Conservation (phyloP, 495 filamentous ascomycete species). For the Penicillium waksmanii region DNA sequence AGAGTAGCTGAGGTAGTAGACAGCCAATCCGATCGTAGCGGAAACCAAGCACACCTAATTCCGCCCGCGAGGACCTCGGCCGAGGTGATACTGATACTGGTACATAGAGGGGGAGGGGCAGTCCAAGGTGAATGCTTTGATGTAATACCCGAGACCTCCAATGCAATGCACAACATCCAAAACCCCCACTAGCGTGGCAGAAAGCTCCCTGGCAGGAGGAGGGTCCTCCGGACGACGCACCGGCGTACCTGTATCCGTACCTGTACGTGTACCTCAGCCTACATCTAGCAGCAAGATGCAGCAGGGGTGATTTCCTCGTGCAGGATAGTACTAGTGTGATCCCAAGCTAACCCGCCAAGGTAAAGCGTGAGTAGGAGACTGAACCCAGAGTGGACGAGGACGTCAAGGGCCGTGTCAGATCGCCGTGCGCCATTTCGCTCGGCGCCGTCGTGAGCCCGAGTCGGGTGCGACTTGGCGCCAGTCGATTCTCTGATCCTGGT, state of each 20-base stretch:
- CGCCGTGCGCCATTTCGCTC: conserved; percentile 25
- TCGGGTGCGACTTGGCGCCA: conserved; percentile 33
- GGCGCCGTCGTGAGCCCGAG: conserved; percentile 24
- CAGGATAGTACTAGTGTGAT: not conserved
- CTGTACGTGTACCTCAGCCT: not conserved
- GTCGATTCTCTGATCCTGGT: conserved; percentile 28
- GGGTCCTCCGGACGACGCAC: conserved; percentile 18
- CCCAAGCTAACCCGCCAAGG: not conserved
- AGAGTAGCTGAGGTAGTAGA: no score
- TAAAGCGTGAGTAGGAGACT: not conserved
- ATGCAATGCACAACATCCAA: conserved; percentile 32
- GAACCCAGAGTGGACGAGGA: not conserved
- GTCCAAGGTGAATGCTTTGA: not conserved
- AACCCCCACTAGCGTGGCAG: conserved; percentile 10
- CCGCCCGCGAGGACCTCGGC: conserved; percentile 15
- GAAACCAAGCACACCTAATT: conserved; percentile 17
- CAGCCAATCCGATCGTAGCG: conserved; percentile 7
- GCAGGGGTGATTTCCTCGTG: not conserved
- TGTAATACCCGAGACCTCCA: not conserved
- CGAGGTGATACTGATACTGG: conserved; percentile 11
- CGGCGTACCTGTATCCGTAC: not conserved
- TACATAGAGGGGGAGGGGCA: conserved; percentile 20
- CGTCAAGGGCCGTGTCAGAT: conserved; percentile 10
- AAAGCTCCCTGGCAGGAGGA: conserved; percentile 8
- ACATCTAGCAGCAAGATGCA: not conserved